Conservation (phyloP, 345 rosid species). For the Lepidium sativum region DNA sequence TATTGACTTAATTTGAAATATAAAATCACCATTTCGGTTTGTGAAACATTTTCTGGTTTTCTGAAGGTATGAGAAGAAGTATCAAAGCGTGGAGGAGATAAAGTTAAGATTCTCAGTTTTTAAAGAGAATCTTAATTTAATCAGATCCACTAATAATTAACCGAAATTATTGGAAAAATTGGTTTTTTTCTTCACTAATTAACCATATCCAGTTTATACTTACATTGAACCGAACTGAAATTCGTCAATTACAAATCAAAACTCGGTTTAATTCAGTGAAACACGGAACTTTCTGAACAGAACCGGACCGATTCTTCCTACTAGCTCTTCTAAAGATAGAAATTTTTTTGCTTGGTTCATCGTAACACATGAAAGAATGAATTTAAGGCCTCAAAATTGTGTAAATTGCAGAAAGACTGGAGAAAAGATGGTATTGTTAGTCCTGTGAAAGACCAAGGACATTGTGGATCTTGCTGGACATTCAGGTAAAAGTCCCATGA, state of each 20-base stretch:
- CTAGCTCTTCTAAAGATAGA: background rate
- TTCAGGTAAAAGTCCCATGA: slow-evolving; percentile 50
- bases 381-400: background rate
- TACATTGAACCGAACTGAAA: too few relatives aligned
- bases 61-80: slow-evolving; percentile 57
- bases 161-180: too few relatives aligned
- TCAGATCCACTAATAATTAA: slow-evolving; percentile 52
- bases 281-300: too few relatives aligned
- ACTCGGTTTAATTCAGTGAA: too few relatives aligned
- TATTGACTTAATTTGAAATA: background rate
- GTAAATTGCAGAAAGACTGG: slow-evolving; percentile 69
- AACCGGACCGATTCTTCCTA: background rate
- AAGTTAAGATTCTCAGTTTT: slow-evolving; percentile 57
- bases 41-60: background rate
- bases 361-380: background rate
- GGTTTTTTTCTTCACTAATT: too few relatives aligned
- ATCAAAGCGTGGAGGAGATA: slow-evolving; percentile 57
- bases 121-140: slow-evolving; percentile 53
- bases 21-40: background rate
- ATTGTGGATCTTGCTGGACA: slow-evolving; percentile 99
- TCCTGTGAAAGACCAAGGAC: slow-evolving; percentile 81
- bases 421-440: slow-evolving; percentile 76
- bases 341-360: too few relatives aligned
- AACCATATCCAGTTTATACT: too few relatives aligned
- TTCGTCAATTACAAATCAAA: too few relatives aligned